Evolutionary conservation across 139 green algal species (phyloP).

Genomic region (Limnomonas spitsbergensis): DNA sequence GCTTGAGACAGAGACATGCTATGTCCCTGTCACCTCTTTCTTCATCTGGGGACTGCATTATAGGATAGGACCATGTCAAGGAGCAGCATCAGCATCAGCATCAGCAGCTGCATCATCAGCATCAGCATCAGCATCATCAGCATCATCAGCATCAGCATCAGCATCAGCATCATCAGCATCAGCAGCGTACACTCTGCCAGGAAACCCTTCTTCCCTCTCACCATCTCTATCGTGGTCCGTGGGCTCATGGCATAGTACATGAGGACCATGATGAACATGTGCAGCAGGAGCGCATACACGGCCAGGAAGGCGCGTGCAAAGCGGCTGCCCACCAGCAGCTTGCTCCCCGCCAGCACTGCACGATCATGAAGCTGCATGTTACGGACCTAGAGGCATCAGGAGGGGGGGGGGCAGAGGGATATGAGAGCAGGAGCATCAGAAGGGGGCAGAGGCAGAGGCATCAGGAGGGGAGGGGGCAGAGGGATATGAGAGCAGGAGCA

Average conservation of each 20-base stretch:
- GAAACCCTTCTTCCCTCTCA: not conserved
- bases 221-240: slow-evolving; percentile 8
- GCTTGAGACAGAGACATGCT: too few relatives aligned
- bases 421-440: not conserved
- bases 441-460: not conserved
- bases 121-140: too few relatives aligned
- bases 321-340: slow-evolving; percentile 36
- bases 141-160: too few relatives aligned
- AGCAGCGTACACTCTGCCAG: too few relatives aligned
- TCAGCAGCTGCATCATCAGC: too few relatives aligned
- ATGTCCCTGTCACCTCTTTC: too few relatives aligned
- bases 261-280: slow-evolving; percentile 50
- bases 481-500: too few relatives aligned
- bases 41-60: too few relatives aligned
- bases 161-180: too few relatives aligned
- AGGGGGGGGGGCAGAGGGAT: not conserved
- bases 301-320: slow-evolving; percentile 42
- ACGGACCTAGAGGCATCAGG: not conserved
- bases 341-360: slow-evolving; percentile 31
- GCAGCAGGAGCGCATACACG: slow-evolving; percentile 48
- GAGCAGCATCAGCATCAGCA: too few relatives aligned
- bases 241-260: slow-evolving; percentile 43
- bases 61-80: too few relatives aligned
- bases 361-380: slow-evolving; percentile 35
- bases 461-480: too few relatives aligned